Conservation (phyloP, 176 grass and related monocot genomes). For the Elaeis guineensis region DNA sequence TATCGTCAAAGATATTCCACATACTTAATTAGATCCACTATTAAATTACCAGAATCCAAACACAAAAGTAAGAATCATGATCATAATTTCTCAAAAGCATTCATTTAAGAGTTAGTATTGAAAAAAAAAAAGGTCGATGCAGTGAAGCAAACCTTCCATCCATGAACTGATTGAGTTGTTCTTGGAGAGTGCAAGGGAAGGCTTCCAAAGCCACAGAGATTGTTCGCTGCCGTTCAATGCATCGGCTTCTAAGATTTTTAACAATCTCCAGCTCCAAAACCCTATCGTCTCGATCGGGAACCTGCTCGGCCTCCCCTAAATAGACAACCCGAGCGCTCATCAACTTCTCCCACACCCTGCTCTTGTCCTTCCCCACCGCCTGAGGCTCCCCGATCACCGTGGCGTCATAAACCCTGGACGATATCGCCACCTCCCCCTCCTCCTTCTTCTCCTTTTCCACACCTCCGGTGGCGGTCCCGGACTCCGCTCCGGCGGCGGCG, state of each 20-base stretch:
- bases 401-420: slow-evolving; percentile 82
- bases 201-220: slow-evolving; percentile 65
- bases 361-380: slow-evolving; percentile 82
- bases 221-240: slow-evolving; percentile 38
- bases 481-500: slow-evolving; percentile 27
- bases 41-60: no score
- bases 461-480: slow-evolving; percentile 2
- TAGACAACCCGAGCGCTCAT: slow-evolving; percentile 86
- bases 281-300: slow-evolving; percentile 76
- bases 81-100: no score
- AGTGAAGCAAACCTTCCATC: slow-evolving; percentile 49
- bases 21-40: no score
- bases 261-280: slow-evolving; percentile 77
- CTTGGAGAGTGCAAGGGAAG: slow-evolving; percentile 73
- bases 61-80: no score
- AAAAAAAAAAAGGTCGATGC: no score
- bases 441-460: slow-evolving; percentile 1
- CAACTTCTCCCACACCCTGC: slow-evolving; percentile 93
- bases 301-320: slow-evolving; percentile 87
- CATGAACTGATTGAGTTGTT: slow-evolving; percentile 73
- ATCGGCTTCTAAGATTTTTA: slow-evolving; percentile 43
- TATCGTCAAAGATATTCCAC: no score
- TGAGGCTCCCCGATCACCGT: slow-evolving; percentile 89
- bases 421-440: slow-evolving; percentile 34
- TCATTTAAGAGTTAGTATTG: no score